phyloP scores from a whole-genome alignment of 495 filamentous ascomycete genomes.

The Aspergillus sclerotioniger region DNA sequence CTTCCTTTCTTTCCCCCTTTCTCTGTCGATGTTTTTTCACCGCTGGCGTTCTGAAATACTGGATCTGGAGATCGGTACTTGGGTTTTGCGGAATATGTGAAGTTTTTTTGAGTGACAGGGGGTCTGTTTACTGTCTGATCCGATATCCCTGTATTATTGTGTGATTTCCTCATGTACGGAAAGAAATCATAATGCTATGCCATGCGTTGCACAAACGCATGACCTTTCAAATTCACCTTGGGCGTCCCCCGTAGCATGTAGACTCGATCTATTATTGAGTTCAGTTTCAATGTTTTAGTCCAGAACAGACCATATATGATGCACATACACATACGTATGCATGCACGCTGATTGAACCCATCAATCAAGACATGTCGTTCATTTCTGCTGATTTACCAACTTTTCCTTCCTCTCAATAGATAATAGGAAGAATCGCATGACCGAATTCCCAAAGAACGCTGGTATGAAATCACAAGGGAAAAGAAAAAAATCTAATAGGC shows the following conservation, averaged over 20 bases:
- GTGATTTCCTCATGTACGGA: conserved; percentile 18
- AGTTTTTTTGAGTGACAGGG: conserved; percentile 8
- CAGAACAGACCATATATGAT: too few relatives aligned
- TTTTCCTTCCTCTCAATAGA: background rate
- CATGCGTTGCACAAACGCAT: conserved; percentile 10
- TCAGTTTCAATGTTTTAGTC: too few relatives aligned
- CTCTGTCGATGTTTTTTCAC: conserved; percentile 17
- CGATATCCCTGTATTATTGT: conserved; percentile 20
- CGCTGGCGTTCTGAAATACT: conserved; percentile 12
- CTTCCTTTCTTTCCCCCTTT: conserved; percentile 11
- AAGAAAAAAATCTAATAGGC: background rate
- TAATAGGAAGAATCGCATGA: background rate
- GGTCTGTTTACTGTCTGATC: conserved; percentile 15
- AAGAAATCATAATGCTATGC: conserved; percentile 23
- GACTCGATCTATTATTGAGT: too few relatives aligned
- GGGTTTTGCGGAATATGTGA: background rate
- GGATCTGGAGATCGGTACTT: conserved; percentile 4
- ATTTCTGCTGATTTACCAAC: background rate
- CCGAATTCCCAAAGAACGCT: background rate
- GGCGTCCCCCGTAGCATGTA: too few relatives aligned
- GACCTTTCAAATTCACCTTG: conserved; percentile 7
- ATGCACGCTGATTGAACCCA: background rate
- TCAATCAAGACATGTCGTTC: background rate
- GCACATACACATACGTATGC: too few relatives aligned
- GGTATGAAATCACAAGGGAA: background rate